Evolutionary conservation across 495 filamentous ascomycete genomes (phyloP), one percentile per base, ranked within the genome.

Genomic region (Penicillium daleae): DNA sequence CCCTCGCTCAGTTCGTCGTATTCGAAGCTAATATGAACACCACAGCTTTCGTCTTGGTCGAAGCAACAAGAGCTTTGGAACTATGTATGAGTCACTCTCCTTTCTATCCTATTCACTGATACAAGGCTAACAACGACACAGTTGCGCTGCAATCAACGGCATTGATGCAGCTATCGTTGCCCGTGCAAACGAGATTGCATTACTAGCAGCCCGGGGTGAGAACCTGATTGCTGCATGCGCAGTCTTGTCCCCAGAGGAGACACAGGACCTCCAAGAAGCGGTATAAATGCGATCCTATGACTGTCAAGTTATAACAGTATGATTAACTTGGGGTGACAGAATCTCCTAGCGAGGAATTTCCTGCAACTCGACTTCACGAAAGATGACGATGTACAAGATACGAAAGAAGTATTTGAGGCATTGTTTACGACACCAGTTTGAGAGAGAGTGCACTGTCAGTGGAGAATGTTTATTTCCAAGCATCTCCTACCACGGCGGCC

Each of bases 131-230:
- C 66, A 51, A 61, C 62, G 7, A 24, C 2, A 57, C 53, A 86
- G 84, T 49, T 97, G 92, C 68, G 95, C 91, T 19, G 86, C 87
- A 2, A 86, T 96, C 67, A 96, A 94, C 62, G 93, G 92, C 22
- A 85, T 99, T 24, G 87, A 90, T 40, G 73, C 76, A 27, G 80
- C 84, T 22, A 85, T 98, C 39, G 81, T 97, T 27, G 74, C 88
- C 32, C 86, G 92, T 51, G 95, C 96, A 0, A 87, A 91, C 55
- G 84, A 90, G 51, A 80, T 98, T 24, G 87, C 89, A 32, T 76
- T 85, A 19, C 76, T 96, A 54, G 77, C 86, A 40, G 87, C 85
- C 26, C 84, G 83, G 58, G 90, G 92, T 22, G 91, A 93, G 69
- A 91, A 95, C 66, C 73, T 93, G 44, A 83, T 92, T 22, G 83